Base-by-base conservation (phyloP, 345 rosid species). In the Corchorus capsularis region DNA sequence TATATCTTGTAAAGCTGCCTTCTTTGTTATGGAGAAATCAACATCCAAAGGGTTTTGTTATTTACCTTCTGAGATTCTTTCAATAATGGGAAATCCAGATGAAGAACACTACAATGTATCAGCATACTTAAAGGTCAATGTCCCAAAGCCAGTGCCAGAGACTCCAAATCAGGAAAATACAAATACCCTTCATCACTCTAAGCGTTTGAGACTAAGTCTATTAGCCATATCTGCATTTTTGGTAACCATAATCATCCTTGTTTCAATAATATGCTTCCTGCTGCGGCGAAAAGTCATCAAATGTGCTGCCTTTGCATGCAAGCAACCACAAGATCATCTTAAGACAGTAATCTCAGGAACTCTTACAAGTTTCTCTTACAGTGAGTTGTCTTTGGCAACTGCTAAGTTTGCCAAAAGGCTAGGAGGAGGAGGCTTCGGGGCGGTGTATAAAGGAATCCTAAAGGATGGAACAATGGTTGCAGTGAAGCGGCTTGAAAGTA, bases 211-310 rank as follows among this genome's bases (percentile, higher is more conserved):
- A 8, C 47, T 10, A 43, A 19, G 1, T 34, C 34, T 8, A 41
- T 64, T 64, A 9, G 69, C n/a, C 4, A 6, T 45, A 19, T 65
- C 11, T 65, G 13, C n/a, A 11, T 45, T 43, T 43, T 19, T 50
- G 15, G 3, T 50, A 27, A 49, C 45, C 6, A 8, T 50, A 22
- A 9, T 8, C n/a, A 13, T 70, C 27, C 9, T 70, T 16, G 46
- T 35, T 17, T 4, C 17, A 35, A 32, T 53, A 53, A 32, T 53
- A 53, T 35, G 43, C 74, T 53, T 34, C 39, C 35, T 60, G 78
- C 76, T 11, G 34, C 34, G 8, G 45, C 69, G 54, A 45, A 72
- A 68, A 57, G 37, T 74, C 27, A 66, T 74, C 27, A 66, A 11
- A 53, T 7, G 34, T 71, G 67, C 59, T 46, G 43, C 6, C 43